phyloP scores from a whole-genome alignment of 2,329 filamentous ascomycete genomes.

The Fusarium globosum region DNA sequence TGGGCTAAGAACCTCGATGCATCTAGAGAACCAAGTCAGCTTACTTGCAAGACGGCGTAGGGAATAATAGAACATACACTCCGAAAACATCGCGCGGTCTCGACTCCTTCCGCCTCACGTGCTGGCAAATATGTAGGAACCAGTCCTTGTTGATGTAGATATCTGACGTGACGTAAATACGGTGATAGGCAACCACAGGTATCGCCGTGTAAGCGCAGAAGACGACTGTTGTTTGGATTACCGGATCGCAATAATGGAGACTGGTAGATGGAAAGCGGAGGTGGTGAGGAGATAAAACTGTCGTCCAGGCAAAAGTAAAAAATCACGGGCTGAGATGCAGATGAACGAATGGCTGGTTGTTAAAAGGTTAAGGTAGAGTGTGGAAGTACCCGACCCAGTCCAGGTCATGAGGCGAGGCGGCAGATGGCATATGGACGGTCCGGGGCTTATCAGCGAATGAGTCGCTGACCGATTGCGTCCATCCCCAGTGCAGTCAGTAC shows the following conservation, averaged over 20 bases:
- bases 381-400: conserved; percentile 23
- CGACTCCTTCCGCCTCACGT: conserved; percentile 50
- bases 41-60: neutral
- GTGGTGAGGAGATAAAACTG: conserved; percentile 14
- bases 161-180: conserved; percentile 40
- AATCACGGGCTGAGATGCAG: conserved; percentile 32
- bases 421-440: conserved; percentile 38
- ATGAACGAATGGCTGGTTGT: conserved; percentile 29
- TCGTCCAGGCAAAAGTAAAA: conserved; percentile 27
- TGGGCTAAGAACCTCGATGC: conserved; percentile 96
- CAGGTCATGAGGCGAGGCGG: conserved; percentile 45
- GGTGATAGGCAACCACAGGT: conserved; percentile 23
- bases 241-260: conserved; percentile 6
- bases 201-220: conserved; percentile 34
- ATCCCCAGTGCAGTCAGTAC: conserved; percentile 23
- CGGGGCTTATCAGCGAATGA: conserved; percentile 44
- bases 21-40: conserved; percentile 66
- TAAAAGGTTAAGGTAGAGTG: conserved; percentile 17
- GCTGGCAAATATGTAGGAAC: conserved; percentile 25
- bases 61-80: conserved; percentile 73
- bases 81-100: conserved; percentile 67
- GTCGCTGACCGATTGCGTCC: conserved; percentile 43
- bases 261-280: conserved; percentile 4
- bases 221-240: conserved; percentile 9
- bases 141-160: conserved; percentile 19